Evolutionary conservation across 257 asterid species (phyloP).

Genomic region (Fraxinus quadrangulata): DNA sequence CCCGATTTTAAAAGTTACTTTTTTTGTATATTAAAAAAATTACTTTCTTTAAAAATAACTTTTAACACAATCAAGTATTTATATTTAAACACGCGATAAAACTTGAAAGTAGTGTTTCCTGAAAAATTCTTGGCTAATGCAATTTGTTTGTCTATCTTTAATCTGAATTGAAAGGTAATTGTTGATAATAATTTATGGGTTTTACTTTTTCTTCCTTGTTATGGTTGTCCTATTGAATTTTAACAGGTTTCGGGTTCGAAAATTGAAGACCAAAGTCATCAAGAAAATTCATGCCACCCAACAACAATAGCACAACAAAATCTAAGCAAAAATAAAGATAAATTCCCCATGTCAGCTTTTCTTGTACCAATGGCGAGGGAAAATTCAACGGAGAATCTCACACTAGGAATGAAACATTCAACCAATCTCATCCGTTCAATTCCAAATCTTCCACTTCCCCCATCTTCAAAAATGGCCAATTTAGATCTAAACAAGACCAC

Average conservation of each 20-base stretch:
- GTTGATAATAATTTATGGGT: background rate
- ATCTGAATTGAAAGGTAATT: background rate
- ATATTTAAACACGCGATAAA: too few relatives aligned
- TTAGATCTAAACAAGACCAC: constrained; percentile 57
- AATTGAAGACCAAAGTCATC: constrained; percentile 49
- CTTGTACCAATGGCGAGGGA: constrained; percentile 34
- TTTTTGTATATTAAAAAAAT: too few relatives aligned
- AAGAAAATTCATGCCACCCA: constrained; percentile 28
- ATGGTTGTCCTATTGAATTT: background rate
- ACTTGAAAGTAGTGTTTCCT: too few relatives aligned
- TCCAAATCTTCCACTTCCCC: constrained; percentile 70
- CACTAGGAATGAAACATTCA: constrained; percentile 49
- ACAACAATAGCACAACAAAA: constrained; percentile 38
- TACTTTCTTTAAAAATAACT: too few relatives aligned
- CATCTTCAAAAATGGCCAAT: constrained; percentile 76
- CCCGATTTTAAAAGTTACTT: background rate
- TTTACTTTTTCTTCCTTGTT: background rate
- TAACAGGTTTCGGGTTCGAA: constrained; percentile 50
- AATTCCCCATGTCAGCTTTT: constrained; percentile 38
- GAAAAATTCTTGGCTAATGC: too few relatives aligned
- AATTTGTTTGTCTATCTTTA: too few relatives aligned
- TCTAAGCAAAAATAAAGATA: constrained; percentile 36
- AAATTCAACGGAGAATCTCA: constrained; percentile 33
- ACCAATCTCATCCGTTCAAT: constrained; percentile 58
- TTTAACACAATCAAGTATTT: too few relatives aligned